Base-by-base conservation (phyloP, 2,329 filamentous ascomycete species). In the Graphiopsis chlorocephala region DNA sequence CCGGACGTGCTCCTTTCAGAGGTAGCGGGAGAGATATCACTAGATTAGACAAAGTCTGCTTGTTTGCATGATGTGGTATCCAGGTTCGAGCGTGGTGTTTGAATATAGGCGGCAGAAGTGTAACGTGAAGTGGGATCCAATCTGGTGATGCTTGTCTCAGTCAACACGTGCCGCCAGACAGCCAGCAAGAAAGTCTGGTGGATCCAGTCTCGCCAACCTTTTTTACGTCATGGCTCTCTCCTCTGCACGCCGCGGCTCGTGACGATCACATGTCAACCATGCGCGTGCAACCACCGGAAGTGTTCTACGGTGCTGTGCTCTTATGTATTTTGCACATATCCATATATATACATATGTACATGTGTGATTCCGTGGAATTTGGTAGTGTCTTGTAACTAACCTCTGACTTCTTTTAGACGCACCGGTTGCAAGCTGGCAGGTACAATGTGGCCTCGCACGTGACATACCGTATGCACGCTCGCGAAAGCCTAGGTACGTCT, bases 81-180 rank as follows among this genome's bases (percentile, higher is more conserved):
- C 50, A 53, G 45, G 48, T 17, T 23, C 1, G 17, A 35, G 11
- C 0, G 45, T 17, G 45, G 42, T 33, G 42, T 26, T 23, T 4
- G n/a, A 8, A 15, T 2, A 8, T 38, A n/a, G 53, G 53, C 38
- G 53, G 53, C 38, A 47, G 38, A 45, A 53, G 50, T 53, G 50
- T 23, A 26, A 23, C n/a, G 47, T 28, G 26, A 45, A 25, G 31
- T 26, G 20, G 28, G 38, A 45, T 45, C 4, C n/a, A 45, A 45
- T 4, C 38, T 45, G n/a, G 35, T 58, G 58, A 33, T 61, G 58
- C 25, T 23, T 61, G 58, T 61, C 45, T 61, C 60, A 55, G 35
- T 45, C 29, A 29, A 52, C 60, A 62, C 60, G 60, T 62, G 60
- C 60, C 48, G n/a, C n/a, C n/a, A n/a, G n/a, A n/a, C n/a, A 20